Percentiles rank a stretch among this genome's conserved stretches.
phyloP scores from a whole-genome alignment of 768 basidiomycete species.

The Amanita rubescens region DNA sequence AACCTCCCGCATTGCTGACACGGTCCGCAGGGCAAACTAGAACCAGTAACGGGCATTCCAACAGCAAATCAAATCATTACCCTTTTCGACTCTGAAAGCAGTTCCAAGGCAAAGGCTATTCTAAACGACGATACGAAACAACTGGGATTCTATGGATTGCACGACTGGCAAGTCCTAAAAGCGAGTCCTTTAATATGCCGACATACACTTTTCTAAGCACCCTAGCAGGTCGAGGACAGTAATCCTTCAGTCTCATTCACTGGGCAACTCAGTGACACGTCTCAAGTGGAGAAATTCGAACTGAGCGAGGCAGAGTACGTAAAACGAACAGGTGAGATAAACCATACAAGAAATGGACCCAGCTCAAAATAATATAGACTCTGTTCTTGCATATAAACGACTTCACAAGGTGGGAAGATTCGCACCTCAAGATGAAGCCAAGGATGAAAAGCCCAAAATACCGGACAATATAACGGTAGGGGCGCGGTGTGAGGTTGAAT shows the following conservation, averaged over 20 bases:
- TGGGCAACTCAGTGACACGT: constrained; percentile 80
- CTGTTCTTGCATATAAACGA: constrained; percentile 86
- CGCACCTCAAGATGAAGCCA: constrained; percentile 41
- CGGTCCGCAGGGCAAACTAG: constrained; percentile 60
- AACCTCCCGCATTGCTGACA: neutral
- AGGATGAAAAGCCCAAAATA: constrained; percentile 16
- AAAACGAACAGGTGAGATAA: constrained; percentile 54
- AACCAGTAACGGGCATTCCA: constrained; percentile 88
- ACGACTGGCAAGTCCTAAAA: constrained; percentile 75
- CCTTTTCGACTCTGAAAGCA: constrained; percentile 51
- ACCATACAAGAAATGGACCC: constrained; percentile 1
- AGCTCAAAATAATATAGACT: constrained; percentile 49
- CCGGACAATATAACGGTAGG: constrained; percentile 53
- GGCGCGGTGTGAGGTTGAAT: constrained; percentile 79
- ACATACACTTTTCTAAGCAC: neutral
- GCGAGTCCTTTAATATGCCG: constrained; percentile 32
- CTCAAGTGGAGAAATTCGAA: constrained; percentile 91
- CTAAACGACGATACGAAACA: constrained; percentile 62
- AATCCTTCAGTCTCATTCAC: constrained; percentile 72
- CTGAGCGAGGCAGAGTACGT: constrained; percentile 78
- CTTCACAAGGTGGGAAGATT: constrained; percentile 85
- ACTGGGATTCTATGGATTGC: constrained; percentile 68
- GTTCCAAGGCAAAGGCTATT: constrained; percentile 38
- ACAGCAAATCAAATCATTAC: constrained; percentile 62
- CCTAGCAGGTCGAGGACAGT: constrained; percentile 56